Evolutionary conservation across 1,139 yeast genomes (phyloP), one percentile per base, ranked within the genome.

Genomic region (Yamadazyma sp.): DNA sequence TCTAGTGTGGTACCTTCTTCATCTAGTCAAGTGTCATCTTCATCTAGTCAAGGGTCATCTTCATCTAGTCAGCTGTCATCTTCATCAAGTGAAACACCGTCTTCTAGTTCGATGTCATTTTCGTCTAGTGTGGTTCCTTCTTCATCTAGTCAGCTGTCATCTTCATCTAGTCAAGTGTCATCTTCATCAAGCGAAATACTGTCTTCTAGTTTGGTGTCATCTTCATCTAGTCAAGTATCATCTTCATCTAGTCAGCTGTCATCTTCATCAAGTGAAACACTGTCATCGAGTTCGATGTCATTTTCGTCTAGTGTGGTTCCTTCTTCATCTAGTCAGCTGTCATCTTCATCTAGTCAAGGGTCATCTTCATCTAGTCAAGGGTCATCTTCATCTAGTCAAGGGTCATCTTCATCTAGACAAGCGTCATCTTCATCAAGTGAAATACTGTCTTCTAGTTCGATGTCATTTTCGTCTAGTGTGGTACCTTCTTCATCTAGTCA

Each of bases 301-400:
- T 26, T n/a, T n/a, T n/a, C 29, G 5, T 26, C 29, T 12, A 12
- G 16, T 11, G 12, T 9, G 7, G 29, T 12, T 5, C 12, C 26
- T 6, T 12, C 26, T 10, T 24, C 26, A 10, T 24, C 30, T 27
- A 27, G 30, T 27, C 11, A 27, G 14, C 17, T 17, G 7, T 12
- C 31, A 17, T 29, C 31, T 11, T 29, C n/a, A n/a, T n/a, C 31
- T n/a, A n/a, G n/a, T n/a, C n/a, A 5, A 5, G 28, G 5, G 5
- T 11, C 28, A 7, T 25, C 28, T 6, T 31, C 39, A 7, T 24
- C 36, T 8, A 33, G 36, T 29, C 26, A 28, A 26, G 38, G 3
- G 2, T 15, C 29, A 11, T 44, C 40, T 10, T n/a, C n/a, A n/a
- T 40, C 47, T 14, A 32, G 39, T 33, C 24, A 32, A 28, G 40